Conservation (phyloP, 139 green algal genomes). For the Coelastrella sp. region DNA sequence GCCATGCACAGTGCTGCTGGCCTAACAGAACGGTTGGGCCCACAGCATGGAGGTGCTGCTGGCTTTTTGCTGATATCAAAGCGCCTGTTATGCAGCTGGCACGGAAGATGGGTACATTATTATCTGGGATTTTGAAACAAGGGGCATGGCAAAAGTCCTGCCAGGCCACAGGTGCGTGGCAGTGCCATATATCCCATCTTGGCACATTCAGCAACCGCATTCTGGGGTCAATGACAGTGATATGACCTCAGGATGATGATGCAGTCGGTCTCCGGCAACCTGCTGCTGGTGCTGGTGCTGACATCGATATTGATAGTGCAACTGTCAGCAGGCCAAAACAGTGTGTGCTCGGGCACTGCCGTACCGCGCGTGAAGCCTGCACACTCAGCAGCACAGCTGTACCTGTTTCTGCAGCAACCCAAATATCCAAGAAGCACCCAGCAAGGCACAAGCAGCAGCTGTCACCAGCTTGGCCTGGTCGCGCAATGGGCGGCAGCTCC, state of each 20-base stretch:
- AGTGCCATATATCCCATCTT: background rate
- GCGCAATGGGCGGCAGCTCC: conserved; percentile 69
- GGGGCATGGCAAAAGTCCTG: conserved; percentile 66
- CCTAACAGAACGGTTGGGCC: background rate
- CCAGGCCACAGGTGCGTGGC: conserved; percentile 54
- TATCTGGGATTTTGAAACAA: conserved; percentile 90
- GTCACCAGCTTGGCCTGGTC: conserved; percentile 83
- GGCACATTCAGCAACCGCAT: background rate
- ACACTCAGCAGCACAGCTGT: too few species aligned
- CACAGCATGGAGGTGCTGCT: background rate
- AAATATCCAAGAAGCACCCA: background rate
- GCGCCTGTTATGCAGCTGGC: conserved; percentile 68
- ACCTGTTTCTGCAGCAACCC: background rate
- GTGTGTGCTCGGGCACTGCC: too few species aligned
- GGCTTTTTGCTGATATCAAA: background rate
- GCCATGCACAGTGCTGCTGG: background rate
- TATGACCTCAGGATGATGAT: background rate
- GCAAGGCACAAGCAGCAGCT: background rate
- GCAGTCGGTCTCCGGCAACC: too few species aligned
- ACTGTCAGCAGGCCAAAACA: too few species aligned
- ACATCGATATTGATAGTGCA: too few species aligned
- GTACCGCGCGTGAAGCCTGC: too few species aligned
- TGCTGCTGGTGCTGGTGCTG: too few species aligned
- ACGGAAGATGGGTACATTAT: conserved; percentile 79
- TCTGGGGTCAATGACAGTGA: background rate